Evolutionary conservation across 2,329 filamentous ascomycete genomes (phyloP), one percentile per base, ranked within the genome.

Genomic region (Ophiostoma tasmaniense): DNA sequence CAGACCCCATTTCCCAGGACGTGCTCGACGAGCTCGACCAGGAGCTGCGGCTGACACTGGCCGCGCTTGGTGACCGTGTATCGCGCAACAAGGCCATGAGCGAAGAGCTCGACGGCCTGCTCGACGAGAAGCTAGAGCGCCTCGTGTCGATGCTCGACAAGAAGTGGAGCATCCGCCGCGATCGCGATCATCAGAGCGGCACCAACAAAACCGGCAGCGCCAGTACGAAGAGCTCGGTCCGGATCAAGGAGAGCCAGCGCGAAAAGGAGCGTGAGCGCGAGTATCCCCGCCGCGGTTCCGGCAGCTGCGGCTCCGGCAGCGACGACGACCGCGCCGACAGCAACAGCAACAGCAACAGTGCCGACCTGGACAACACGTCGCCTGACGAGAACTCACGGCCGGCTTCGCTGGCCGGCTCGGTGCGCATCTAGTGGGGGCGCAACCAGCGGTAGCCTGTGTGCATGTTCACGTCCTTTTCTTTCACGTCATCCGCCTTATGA

Each of bases 61-160:
- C 87, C 11, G 87, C 87, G 7, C 77, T 90, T 37, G 84, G 84
- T 2, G 85, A 87, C 68, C 80, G 85, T 42, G 83, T 82, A 5
- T 84, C 82, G 70, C 79, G 85, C 72, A 85, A 81, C 76, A 75
- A 76, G 74, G 76, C 81, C 1, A 81, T 87, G 76, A 85, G 83
- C 72, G 87, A 88, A 74, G 83, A 82, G 22, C 78, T 90, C 42
- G 85, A 82, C 55, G 88, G 87, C 66, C 78, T 93, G 62, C 79
- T 93, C 8, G 90, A 92, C 73, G 87, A 91, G 77, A 92, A 92
- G 74, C 91, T 89, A 1, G 89, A 92, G 74, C 83, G 87, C 70
- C 80, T 93, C 65, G 86, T 92, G 6, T 86, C 82, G 64, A 82
- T 92, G 77, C 81, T 93, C 62, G 90, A 93, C 72, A 88, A 92